These are phyloP conservation scores for Penicillium olsonii DNA, from an alignment of 2,329 filamentous ascomycete genomes.

Conservation along the genomic window DNA sequence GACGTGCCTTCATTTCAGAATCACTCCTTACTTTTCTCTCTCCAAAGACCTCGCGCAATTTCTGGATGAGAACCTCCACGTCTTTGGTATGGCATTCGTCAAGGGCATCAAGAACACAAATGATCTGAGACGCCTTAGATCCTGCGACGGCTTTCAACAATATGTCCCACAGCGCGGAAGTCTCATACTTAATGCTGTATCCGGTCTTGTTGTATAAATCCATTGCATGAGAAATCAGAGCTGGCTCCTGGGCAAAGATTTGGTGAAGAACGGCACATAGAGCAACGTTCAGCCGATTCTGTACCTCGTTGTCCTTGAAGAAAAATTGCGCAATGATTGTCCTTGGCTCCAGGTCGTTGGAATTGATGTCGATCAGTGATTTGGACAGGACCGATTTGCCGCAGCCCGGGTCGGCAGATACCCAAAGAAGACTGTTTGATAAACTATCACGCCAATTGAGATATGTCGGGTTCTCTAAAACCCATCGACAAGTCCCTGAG, in stretches of 20 bases:
- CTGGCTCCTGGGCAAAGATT: conserved; percentile 31
- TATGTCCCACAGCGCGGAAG: conserved; percentile 22
- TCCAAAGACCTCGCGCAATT: not conserved
- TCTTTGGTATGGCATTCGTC: conserved; percentile 17
- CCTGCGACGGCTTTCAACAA: conserved; percentile 10
- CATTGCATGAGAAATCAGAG: no score
- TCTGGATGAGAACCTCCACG: no score
- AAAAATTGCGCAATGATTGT: conserved; percentile 41
- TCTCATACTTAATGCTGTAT: no score
- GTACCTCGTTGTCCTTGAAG: conserved; percentile 40
- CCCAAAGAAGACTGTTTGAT: conserved; percentile 36
- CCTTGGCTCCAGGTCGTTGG: conserved; percentile 16
- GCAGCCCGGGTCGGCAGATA: conserved; percentile 44
- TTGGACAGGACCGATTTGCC: conserved; percentile 44
- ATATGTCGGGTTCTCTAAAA: conserved; percentile 30
- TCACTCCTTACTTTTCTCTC: not conserved
- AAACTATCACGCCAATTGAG: conserved; percentile 25
- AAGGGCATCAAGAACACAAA: conserved; percentile 22
- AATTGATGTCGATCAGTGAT: conserved; percentile 35
- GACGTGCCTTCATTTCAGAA: no score
- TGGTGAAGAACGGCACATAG: conserved; percentile 43
- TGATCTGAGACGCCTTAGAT: conserved; percentile 6
- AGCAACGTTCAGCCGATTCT: conserved; percentile 31
- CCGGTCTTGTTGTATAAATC: conserved; percentile 19
- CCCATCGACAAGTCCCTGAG: conserved; percentile 38